Percentiles rank a stretch among this genome's conserved stretches.
These are phyloP conservation scores for Eragrostis curvula DNA, from an alignment of 176 grass and related monocot genomes.

Conservation along the genomic window DNA sequence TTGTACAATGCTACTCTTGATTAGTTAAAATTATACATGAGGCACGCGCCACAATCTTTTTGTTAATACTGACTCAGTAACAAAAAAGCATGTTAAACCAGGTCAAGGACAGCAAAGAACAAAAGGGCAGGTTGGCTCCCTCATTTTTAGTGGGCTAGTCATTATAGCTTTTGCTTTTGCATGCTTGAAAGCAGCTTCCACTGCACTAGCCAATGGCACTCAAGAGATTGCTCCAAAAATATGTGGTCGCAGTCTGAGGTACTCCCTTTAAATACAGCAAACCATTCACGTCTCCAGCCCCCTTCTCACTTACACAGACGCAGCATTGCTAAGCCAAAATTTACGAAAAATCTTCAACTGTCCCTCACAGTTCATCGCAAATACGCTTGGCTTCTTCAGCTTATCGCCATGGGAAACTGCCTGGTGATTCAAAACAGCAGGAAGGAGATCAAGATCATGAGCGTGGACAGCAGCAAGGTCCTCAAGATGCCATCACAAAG, in stretches of 20 bases:
- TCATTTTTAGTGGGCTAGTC: conserved; percentile 12
- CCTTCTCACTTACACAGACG: neutral
- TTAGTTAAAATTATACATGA: too few relatives aligned
- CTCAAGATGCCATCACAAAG: conserved; percentile 18
- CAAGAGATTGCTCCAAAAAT: neutral
- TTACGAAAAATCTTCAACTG: neutral
- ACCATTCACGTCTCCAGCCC: conserved; percentile 1
- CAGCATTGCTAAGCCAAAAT: neutral
- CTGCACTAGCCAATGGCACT: conserved; percentile 26
- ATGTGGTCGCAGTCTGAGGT: neutral
- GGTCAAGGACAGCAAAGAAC: conserved; percentile 37
- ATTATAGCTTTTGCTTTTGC: conserved; percentile 6
- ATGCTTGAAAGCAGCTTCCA: conserved; percentile 23
- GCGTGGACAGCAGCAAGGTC: conserved; percentile 38
- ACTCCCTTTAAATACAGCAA: conserved; percentile 43
- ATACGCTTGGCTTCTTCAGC: neutral
- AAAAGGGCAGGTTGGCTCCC: neutral
- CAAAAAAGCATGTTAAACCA: neutral
- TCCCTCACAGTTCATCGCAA: neutral
- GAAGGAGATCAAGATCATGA: conserved; percentile 52
- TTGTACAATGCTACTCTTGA: too few relatives aligned
- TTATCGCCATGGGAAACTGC: conserved; percentile 71
- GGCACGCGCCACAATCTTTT: too few relatives aligned
- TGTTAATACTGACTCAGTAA: neutral
- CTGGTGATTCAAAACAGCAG: conserved; percentile 44